phyloP scores from a whole-genome alignment of 805 yeast species.

The Pichia kluyveri region DNA sequence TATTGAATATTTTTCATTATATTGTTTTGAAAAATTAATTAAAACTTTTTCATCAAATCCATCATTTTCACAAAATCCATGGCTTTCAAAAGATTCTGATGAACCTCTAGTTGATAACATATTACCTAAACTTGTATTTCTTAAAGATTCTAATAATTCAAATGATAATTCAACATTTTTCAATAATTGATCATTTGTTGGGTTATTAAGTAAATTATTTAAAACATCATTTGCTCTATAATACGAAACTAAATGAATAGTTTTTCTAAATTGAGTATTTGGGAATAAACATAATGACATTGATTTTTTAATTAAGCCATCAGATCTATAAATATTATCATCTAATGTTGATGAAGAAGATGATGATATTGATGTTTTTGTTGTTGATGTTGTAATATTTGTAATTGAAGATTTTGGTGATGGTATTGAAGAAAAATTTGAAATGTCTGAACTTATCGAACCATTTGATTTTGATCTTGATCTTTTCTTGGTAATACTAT shows the following conservation, averaged over 20 bases:
- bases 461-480: not conserved
- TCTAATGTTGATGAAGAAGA: not conserved
- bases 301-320: conserved; percentile 79
- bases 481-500: not conserved
- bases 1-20: conserved; percentile 9
- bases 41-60: conserved; percentile 13
- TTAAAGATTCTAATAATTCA: conserved; percentile 46
- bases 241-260: conserved; percentile 71
- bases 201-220: conserved; percentile 45
- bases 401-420: not conserved
- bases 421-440: not conserved
- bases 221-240: conserved; percentile 69
- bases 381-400: not conserved
- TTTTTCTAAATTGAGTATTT: conserved; percentile 25
- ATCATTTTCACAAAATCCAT: conserved; percentile 18
- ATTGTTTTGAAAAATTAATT: conserved; percentile 11
- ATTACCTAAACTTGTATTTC: conserved; percentile 49
- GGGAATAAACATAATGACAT: conserved; percentile 48
- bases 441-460: no score
- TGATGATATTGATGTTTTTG: no score
- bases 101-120: conserved; percentile 12
- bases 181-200: conserved; percentile 43
- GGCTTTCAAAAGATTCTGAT: conserved; percentile 8
- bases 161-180: conserved; percentile 38
- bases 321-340: conserved; percentile 47